These are phyloP conservation scores for Trichoderma sp. DNA, from an alignment of 2,329 filamentous ascomycete species.

Conservation along the genomic window DNA sequence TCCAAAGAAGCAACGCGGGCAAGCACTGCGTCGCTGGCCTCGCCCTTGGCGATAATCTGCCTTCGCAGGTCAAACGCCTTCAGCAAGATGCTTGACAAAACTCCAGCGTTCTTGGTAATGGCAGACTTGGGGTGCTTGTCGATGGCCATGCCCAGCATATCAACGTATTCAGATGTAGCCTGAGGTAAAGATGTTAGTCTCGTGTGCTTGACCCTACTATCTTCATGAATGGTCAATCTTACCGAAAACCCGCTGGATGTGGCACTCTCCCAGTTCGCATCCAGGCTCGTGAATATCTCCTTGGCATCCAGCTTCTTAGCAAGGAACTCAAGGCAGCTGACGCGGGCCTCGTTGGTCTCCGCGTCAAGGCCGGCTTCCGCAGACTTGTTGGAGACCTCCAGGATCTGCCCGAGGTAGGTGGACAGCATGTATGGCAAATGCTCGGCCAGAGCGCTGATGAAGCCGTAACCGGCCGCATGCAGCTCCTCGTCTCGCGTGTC, in stretches of 20 bases:
- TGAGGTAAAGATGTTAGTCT: constrained; percentile 39
- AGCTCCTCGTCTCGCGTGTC: constrained; percentile 62
- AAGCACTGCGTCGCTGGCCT: constrained; percentile 47
- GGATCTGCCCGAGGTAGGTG: constrained; percentile 69
- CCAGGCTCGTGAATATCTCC: constrained; percentile 72
- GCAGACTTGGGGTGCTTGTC: constrained; percentile 76
- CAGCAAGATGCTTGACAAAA: constrained; percentile 67
- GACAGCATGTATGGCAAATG: constrained; percentile 90
- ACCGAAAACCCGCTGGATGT: constrained; percentile 63
- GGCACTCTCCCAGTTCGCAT: constrained; percentile 71
- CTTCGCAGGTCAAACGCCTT: constrained; percentile 67
- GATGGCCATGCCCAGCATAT: constrained; percentile 70
- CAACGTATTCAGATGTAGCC: constrained; percentile 69
- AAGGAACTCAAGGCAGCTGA: constrained; percentile 70
- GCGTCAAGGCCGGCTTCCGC: constrained; percentile 63
- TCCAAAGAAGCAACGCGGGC: constrained; percentile 64
- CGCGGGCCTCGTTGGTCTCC: constrained; percentile 65
- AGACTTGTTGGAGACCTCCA: constrained; percentile 73
- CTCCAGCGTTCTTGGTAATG: constrained; percentile 72
- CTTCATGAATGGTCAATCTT: constrained; percentile 39
- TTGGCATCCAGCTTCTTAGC: constrained; percentile 78
- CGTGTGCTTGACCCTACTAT: not conserved
- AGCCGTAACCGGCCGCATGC: constrained; percentile 79
- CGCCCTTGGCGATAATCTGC: constrained; percentile 52
- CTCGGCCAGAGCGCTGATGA: constrained; percentile 77